These are phyloP conservation scores for Elymus sibiricus DNA, from an alignment of 176 grass and related monocot species.

Conservation along the genomic window DNA sequence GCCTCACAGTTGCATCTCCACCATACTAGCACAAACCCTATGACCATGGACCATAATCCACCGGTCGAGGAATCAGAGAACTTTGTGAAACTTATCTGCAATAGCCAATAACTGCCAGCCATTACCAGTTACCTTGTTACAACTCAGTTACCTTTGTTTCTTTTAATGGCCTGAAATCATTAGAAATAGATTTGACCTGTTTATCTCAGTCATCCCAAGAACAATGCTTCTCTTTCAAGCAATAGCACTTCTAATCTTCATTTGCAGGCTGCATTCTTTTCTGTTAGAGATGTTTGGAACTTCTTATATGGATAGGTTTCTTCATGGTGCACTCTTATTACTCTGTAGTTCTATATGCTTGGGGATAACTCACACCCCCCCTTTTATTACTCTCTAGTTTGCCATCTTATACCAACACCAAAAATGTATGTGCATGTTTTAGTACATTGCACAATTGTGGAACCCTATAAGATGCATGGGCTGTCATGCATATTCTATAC, in stretches of 20 bases:
- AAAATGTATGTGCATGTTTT: not conserved
- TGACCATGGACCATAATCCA: not conserved
- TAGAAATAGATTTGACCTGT: not conserved
- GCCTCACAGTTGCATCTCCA: not conserved
- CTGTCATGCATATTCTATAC: not conserved
- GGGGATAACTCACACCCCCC: not conserved
- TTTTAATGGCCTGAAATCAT: not conserved
- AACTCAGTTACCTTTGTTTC: not conserved
- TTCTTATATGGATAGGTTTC: not conserved
- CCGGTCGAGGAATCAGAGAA: not conserved
- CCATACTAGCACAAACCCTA: not conserved
- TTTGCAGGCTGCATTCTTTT: not conserved
- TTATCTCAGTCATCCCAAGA: not conserved
- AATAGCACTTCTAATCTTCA: not conserved
- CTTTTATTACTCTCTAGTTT: not conserved
- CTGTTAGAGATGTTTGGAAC: not conserved
- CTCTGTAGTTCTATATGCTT: not conserved
- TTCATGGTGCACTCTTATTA: not conserved
- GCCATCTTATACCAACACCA: not conserved
- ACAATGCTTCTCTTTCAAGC: not conserved
- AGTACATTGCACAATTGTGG: not conserved
- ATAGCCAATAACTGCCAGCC: not conserved
- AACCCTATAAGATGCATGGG: not conserved
- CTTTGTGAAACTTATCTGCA: not conserved
- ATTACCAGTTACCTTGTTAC: not conserved